These are phyloP conservation scores for Pseudonectria foliicola DNA, from an alignment of 2,329 filamentous ascomycete species.

Conservation along the genomic window DNA sequence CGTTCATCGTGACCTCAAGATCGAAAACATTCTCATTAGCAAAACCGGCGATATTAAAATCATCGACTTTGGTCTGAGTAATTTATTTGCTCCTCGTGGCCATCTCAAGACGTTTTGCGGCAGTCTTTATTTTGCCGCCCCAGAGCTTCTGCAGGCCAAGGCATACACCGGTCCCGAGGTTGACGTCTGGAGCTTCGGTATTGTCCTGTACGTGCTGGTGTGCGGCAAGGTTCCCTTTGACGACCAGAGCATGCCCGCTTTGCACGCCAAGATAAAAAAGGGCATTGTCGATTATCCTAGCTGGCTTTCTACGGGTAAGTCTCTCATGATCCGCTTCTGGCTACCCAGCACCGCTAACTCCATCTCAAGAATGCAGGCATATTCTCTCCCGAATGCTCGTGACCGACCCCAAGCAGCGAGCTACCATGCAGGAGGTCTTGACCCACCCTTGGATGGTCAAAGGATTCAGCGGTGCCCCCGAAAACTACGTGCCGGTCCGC, in stretches of 20 bases:
- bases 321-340: neutral
- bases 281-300: constrained; percentile 91
- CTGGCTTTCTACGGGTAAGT: constrained; percentile 80
- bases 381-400: constrained; percentile 93
- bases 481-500: constrained; percentile 78
- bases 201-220: constrained; percentile 92
- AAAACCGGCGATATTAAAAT: constrained; percentile 99
- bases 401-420: constrained; percentile 81
- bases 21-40: constrained; percentile 98
- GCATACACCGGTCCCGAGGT: constrained; percentile 96
- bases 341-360: constrained; percentile 26
- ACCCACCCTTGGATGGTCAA: constrained; percentile 94
- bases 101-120: constrained; percentile 96
- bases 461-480: constrained; percentile 76
- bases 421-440: constrained; percentile 86
- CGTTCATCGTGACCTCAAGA: constrained; percentile 94
- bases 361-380: constrained; percentile 72
- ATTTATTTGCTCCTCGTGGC: constrained; percentile 78
- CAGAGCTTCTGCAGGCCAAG: constrained; percentile 85
- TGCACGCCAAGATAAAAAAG: constrained; percentile 98
- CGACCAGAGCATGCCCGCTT: constrained; percentile 96
- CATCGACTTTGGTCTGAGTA: constrained; percentile 96
- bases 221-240: constrained; percentile 98
- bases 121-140: constrained; percentile 94
- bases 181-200: constrained; percentile 97